Base-by-base conservation (phyloP, 2,329 filamentous ascomycete genomes). In the Colletotrichum abscissum region DNA sequence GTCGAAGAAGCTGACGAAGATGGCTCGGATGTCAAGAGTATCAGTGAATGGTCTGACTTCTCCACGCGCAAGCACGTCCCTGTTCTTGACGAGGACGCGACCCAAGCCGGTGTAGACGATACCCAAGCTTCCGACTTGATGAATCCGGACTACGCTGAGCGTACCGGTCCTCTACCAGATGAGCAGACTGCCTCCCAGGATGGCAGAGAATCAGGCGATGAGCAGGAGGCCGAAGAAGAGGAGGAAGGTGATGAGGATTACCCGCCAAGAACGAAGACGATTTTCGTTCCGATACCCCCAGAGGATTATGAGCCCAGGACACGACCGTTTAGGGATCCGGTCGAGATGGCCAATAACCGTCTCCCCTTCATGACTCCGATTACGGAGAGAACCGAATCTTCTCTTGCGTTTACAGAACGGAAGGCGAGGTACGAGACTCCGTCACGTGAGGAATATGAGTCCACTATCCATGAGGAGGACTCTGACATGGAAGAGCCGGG, bases 291-390 rank as follows among this genome's bases (percentile, higher is more conserved):
- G 1, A 88, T 96, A 46, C 93, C 93, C 1, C 95, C 95, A 0
- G 94, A 97, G 79, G 94, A 97, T 81, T 97, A 95, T 81, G 91
- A 95, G 76, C 91, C 94, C 57, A 93, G 94, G 22, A 93, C 89
- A 69, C 89, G 92, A 60, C 93, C 94, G 72, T 98, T 93, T 87
- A 92, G 95, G 79, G 94, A 98, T 82, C 91, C 94, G 79, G 89
- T 86, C 46, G 89, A 95, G 81, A 88, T 92, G 82, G 95, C 95
- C 73, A 97, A 98, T 79, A 98, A 95, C 82, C 92, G 95, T 67
- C 87, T 98, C 11, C 97, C 96, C 3, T 99, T 98, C 81, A 98
- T 99, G 97, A 99, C 97, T 0, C 97, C 97, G 1, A 99, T 99
- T 76, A 96, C 97, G 1, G 97, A 99, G 82, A 92, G 95, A 78